Percentiles rank a stretch among this genome's conserved stretches.
These are phyloP conservation scores for Acanthamoeba rhysodes DNA, from an alignment of 208 protist genomes.

Conservation along the genomic window DNA sequence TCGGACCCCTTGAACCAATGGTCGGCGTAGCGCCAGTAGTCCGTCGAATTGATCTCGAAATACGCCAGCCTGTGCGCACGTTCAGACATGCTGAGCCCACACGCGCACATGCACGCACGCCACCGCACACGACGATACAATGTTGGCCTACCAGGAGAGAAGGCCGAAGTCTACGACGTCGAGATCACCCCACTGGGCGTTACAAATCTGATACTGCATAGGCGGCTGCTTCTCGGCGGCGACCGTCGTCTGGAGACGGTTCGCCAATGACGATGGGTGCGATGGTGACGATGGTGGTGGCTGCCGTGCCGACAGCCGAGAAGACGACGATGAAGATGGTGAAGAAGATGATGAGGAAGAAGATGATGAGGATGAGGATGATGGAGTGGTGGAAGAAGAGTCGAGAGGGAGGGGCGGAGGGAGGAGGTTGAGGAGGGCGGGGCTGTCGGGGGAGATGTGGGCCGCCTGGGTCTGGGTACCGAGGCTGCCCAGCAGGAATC, in stretches of 20 bases:
- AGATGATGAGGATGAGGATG: not conserved
- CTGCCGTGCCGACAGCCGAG: not conserved
- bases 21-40: constrained; percentile 47
- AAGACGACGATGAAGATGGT: not conserved
- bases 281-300: not conserved
- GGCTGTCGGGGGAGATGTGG: constrained; percentile 28
- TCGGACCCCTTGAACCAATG: constrained; percentile 55
- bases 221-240: not conserved
- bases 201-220: constrained; percentile 39
- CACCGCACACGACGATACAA: not conserved
- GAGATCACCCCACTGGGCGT: constrained; percentile 27
- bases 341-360: not conserved
- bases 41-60: constrained; percentile 34
- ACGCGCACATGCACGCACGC: not conserved
- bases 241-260: not conserved
- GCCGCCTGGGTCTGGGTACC: not conserved
- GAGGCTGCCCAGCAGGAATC: constrained; percentile 61
- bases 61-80: constrained; percentile 54
- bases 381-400: not conserved
- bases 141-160: constrained; percentile 34
- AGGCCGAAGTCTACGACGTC: constrained; percentile 74
- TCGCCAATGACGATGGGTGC: not conserved
- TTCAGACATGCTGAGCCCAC: not conserved
- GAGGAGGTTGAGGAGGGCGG: not conserved
- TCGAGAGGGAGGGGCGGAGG: not conserved